Conservation (phyloP, 345 rosid genomes). For the Ricinus communis region DNA sequence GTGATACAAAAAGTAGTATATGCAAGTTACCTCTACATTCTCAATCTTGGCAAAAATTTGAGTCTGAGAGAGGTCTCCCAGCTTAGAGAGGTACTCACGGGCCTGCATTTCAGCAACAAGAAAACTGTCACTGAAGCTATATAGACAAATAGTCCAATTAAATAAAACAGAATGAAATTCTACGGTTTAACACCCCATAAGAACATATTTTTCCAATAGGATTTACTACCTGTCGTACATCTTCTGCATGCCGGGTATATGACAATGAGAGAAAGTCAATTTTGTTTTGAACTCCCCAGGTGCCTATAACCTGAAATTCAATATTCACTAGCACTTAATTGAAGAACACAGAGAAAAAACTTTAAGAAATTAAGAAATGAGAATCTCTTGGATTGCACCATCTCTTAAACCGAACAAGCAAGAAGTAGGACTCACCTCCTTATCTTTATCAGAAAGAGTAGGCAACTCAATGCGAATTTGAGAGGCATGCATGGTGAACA, state of each 20-base stretch:
- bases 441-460: conserved; percentile 82
- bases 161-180: neutral
- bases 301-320: conserved; percentile 64
- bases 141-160: neutral
- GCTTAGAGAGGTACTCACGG: conserved; percentile 73
- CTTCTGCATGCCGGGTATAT: conserved; percentile 91
- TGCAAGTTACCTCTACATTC: conserved; percentile 65
- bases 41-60: conserved; percentile 97
- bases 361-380: neutral
- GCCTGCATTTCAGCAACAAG: conserved; percentile 48
- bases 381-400: neutral
- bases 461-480: conserved; percentile 88
- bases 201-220: neutral
- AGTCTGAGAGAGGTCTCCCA: conserved; percentile 83
- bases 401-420: neutral
- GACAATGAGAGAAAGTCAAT: conserved; percentile 95
- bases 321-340: neutral
- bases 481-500: conserved; percentile 84
- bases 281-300: conserved; percentile 94
- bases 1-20: neutral
- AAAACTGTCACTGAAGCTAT: neutral
- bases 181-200: neutral
- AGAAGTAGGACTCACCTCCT: conserved; percentile 55
- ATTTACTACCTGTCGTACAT: conserved; percentile 87
- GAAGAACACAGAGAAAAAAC: neutral